phyloP scores from a whole-genome alignment of 2,329 filamentous ascomycete genomes.

The Furcasterigmium furcatum region DNA sequence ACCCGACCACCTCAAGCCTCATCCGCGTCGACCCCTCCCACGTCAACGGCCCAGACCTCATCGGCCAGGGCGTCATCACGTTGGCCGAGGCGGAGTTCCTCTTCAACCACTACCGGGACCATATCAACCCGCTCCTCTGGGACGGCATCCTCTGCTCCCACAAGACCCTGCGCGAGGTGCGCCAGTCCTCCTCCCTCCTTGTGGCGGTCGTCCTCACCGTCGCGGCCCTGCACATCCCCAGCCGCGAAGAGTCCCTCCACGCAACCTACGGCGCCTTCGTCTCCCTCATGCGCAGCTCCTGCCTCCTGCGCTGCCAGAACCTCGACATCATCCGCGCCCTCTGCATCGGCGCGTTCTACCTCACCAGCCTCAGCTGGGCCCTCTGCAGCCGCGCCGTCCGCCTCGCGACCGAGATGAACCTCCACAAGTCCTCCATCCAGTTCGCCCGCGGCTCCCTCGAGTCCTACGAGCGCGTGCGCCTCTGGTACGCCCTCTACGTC shows the following conservation, averaged over 20 bases:
- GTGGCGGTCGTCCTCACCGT: slow-evolving; percentile 56
- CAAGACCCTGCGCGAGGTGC: slow-evolving; percentile 42
- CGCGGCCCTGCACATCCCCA: slow-evolving; percentile 55
- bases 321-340: slow-evolving; percentile 57
- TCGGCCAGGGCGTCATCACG: slow-evolving; percentile 41
- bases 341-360: slow-evolving; percentile 61
- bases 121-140: slow-evolving; percentile 42
- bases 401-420: slow-evolving; percentile 51
- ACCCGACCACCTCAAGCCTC: slow-evolving; percentile 11
- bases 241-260: slow-evolving; percentile 36
- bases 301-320: slow-evolving; percentile 55
- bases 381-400: slow-evolving; percentile 55
- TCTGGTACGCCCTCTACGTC: slow-evolving; percentile 49
- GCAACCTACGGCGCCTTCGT: slow-evolving; percentile 55
- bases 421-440: slow-evolving; percentile 50
- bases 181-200: slow-evolving; percentile 53
- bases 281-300: slow-evolving; percentile 50
- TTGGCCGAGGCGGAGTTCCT: slow-evolving; percentile 44
- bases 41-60: slow-evolving; percentile 34
- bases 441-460: slow-evolving; percentile 38
- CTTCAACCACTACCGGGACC: slow-evolving; percentile 31
- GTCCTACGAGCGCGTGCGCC: slow-evolving; percentile 46
- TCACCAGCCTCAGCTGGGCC: slow-evolving; percentile 59
- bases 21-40: slow-evolving; percentile 14
- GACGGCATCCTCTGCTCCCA: slow-evolving; percentile 48